These are phyloP conservation scores for Stagonosporopsis tanaceti DNA, from an alignment of 2,329 filamentous ascomycete species.

Conservation along the genomic window DNA sequence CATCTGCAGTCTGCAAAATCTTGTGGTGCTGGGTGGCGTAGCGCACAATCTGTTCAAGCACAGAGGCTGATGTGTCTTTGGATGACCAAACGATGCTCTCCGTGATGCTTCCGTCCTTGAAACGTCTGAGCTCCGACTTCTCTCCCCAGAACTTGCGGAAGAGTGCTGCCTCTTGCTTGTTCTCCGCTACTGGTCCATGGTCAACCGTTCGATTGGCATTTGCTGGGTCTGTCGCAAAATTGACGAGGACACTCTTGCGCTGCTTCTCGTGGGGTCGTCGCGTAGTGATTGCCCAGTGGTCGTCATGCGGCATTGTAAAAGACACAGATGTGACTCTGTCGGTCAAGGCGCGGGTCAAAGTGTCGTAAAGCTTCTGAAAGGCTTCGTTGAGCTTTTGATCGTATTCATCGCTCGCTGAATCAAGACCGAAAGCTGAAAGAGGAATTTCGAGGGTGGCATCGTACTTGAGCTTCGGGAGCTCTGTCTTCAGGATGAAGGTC, in stretches of 20 bases:
- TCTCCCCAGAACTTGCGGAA: constrained; percentile 96
- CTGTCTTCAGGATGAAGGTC: constrained; percentile 75
- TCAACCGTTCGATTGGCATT: constrained; percentile 82
- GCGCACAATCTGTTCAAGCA: constrained; percentile 80
- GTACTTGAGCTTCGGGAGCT: constrained; percentile 61
- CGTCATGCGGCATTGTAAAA: constrained; percentile 38
- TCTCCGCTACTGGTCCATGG: constrained; percentile 84
- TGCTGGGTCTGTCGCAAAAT: constrained; percentile 74
- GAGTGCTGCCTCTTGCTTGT: constrained; percentile 79
- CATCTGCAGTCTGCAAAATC: constrained; percentile 62
- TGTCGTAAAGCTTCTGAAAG: constrained; percentile 67
- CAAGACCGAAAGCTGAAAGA: constrained; percentile 40
- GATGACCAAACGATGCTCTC: constrained; percentile 87
- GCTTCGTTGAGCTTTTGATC: constrained; percentile 48
- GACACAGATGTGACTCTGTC: constrained; percentile 75
- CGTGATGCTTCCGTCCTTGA: constrained; percentile 92
- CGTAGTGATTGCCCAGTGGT: constrained; percentile 49
- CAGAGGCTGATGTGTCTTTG: constrained; percentile 66
- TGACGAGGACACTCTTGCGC: constrained; percentile 63
- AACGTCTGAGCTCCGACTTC: constrained; percentile 89
- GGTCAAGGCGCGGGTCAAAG: constrained; percentile 75
- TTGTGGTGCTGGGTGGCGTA: constrained; percentile 77
- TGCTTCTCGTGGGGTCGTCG: constrained; percentile 32
- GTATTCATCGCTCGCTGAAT: constrained; percentile 32
- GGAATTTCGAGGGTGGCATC: constrained; percentile 60